Evolutionary conservation across 805 yeast genomes (phyloP).

Genomic region (Candida ficus): DNA sequence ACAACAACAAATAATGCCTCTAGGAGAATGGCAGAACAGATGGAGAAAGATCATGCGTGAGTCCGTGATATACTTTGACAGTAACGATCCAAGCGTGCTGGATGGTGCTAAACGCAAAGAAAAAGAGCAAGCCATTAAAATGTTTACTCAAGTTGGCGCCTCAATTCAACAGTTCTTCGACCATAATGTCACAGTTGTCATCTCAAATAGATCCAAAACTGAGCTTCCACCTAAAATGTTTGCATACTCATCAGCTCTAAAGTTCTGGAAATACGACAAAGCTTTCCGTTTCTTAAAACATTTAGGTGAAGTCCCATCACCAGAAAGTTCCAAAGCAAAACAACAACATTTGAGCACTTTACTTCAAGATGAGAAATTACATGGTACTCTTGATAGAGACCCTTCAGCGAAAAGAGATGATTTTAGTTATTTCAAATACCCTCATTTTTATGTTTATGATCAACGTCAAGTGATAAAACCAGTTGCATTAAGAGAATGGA

Average conservation of each 20-base stretch:
- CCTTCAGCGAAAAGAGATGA: constrained; percentile 83
- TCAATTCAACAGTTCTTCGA: constrained; percentile 56
- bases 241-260: constrained; percentile 26
- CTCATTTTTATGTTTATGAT: constrained; percentile 77
- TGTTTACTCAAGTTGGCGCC: constrained; percentile 41
- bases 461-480: constrained; percentile 75
- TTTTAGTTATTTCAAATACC: constrained; percentile 70
- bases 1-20: constrained; percentile 15
- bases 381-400: constrained; percentile 86
- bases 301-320: constrained; percentile 38
- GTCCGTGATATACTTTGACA: constrained; percentile 54
- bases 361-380: constrained; percentile 76
- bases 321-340: constrained; percentile 13
- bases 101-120: constrained; percentile 26
- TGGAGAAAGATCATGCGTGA: constrained; percentile 57
- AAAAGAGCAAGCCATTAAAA: constrained; percentile 28
- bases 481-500: constrained; percentile 80
- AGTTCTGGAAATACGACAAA: constrained; percentile 87
- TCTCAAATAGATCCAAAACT: constrained; percentile 55
- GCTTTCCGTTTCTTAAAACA: constrained; percentile 72
- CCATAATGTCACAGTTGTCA: constrained; percentile 61
- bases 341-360: constrained; percentile 48
- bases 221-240: constrained; percentile 52
- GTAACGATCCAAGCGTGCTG: constrained; percentile 29
- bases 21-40: constrained; percentile 51